phyloP scores from a whole-genome alignment of 768 basidiomycete genomes.

The Suillus variegatus region DNA sequence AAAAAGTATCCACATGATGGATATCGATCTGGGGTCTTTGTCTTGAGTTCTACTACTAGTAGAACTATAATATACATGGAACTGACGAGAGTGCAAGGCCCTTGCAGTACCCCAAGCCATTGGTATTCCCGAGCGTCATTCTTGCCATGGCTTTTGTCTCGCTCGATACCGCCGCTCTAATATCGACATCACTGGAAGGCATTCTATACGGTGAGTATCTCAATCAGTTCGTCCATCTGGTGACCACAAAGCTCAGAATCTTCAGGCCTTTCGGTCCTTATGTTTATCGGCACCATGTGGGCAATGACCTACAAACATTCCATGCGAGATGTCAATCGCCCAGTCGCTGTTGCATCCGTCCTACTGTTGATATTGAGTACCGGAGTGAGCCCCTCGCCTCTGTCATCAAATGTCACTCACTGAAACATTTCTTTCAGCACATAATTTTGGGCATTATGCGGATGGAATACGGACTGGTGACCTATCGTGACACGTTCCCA shows the following conservation, averaged over 20 bases:
- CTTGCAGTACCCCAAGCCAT: background rate
- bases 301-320: background rate
- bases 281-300: background rate
- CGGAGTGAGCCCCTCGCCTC: constrained; percentile 11
- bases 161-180: background rate
- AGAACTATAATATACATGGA: background rate
- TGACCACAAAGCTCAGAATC: background rate
- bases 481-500: constrained; percentile 17
- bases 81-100: background rate
- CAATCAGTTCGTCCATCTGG: background rate
- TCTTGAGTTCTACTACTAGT: background rate
- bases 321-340: constrained; percentile 8
- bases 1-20: no score
- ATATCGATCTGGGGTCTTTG: background rate
- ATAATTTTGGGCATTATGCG: constrained; percentile 16
- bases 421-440: constrained; percentile 9
- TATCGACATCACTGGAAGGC: background rate
- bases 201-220: background rate
- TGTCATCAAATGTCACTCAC: background rate
- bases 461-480: constrained; percentile 20
- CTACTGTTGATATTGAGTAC: constrained; percentile 24
- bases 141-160: background rate
- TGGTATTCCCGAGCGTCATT: background rate
- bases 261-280: background rate
- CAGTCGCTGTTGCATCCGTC: constrained; percentile 18